phyloP scores from a whole-genome alignment of 202 grass and related monocot species.

The Carex sylvatica region DNA sequence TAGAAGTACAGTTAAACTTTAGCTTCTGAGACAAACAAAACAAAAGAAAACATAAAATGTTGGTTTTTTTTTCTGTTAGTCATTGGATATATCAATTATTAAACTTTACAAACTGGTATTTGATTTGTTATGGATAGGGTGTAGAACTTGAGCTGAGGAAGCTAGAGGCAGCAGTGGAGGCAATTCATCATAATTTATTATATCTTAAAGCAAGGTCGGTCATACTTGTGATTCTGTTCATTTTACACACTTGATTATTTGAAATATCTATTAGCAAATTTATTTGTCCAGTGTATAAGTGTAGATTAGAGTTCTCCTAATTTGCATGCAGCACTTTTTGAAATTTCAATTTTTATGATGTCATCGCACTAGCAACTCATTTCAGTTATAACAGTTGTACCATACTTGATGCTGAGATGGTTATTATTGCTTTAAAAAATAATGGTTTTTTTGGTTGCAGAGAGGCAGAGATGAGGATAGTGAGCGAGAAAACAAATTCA shows the following conservation, averaged over 20 bases:
- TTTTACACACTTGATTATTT: constrained; percentile 4
- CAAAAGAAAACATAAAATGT: not conserved
- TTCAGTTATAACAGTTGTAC: not conserved
- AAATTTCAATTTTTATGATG: not conserved
- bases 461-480: constrained; percentile 74
- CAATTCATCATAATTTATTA: constrained; percentile 79
- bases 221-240: not conserved
- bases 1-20: no score
- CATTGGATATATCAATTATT: not conserved
- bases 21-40: not conserved
- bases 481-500: constrained; percentile 72
- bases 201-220: constrained; percentile 71
- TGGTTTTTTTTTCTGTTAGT: not conserved
- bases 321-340: not conserved
- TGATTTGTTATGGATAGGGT: constrained; percentile 49
- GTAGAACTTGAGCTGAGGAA: constrained; percentile 82
- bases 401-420: no score
- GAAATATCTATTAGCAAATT: not conserved
- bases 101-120: not conserved
- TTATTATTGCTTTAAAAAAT: not conserved
- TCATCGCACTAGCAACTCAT: not conserved
- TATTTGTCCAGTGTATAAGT: not conserved
- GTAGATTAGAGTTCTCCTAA: not conserved
- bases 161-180: constrained; percentile 65
- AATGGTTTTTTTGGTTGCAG: constrained; percentile 31